Conservation (phyloP, 129 eudicot species). For the Helianthus annuus region HanXRQr2.0-SUNRISE NC_035438.2:3975121-3975620, state of each 20-base stretch:
- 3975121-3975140: too few species aligned
- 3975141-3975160: too few species aligned
- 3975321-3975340: constrained; percentile 77
- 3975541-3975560: too few species aligned
- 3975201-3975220: constrained; percentile 5
- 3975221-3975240: constrained; percentile 86
- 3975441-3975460: constrained; percentile 28
- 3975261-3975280: constrained; percentile 94
- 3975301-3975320: constrained; percentile 74
- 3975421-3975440: constrained; percentile 9
- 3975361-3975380: constrained; percentile 32
- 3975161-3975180: too few species aligned
- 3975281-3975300: constrained; percentile 95
- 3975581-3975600: background rate
- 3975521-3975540: too few species aligned
- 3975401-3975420: constrained; percentile 66
- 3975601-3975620: background rate
- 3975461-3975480: constrained; percentile 1
- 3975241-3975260: constrained; percentile 88
- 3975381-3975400: constrained; percentile 62
- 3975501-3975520: too few species aligned
- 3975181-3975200: too few species aligned
- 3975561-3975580: too few species aligned
- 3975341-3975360: constrained; percentile 67
- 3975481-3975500: constrained; percentile 10